Evolutionary conservation across 257 asterid genomes (phyloP).

Genomic region (Misopates orontium): DNA sequence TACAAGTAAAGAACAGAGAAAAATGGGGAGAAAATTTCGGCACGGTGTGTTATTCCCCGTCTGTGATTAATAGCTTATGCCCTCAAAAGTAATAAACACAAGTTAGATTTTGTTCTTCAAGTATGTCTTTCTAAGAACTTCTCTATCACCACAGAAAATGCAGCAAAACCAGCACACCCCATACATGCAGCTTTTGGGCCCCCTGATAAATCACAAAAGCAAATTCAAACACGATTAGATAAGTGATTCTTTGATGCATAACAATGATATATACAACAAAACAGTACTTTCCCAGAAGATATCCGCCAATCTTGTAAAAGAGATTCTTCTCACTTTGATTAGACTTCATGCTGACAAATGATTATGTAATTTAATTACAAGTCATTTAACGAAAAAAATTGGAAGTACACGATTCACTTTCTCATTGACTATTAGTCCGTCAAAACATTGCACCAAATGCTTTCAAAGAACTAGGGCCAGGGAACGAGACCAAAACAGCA

Average conservation of each 20-base stretch:
- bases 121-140: conserved; percentile 53
- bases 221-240: conserved; percentile 2
- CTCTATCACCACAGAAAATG: conserved; percentile 56
- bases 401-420: background rate
- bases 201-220: conserved; percentile 32
- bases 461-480: background rate
- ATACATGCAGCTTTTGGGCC: conserved; percentile 58
- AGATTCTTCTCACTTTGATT: background rate
- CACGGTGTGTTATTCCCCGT: too few relatives aligned
- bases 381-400: background rate
- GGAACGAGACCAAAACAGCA: background rate
- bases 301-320: too few relatives aligned
- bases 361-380: background rate
- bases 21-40: too few relatives aligned
- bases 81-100: too few relatives aligned
- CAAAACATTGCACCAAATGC: background rate
- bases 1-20: too few relatives aligned
- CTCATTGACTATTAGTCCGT: background rate
- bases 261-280: too few relatives aligned
- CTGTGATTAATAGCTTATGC: too few relatives aligned
- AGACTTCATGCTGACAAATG: background rate
- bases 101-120: conserved; percentile 20
- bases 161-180: conserved; percentile 63
- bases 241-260: background rate
- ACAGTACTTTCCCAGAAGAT: background rate